These are phyloP conservation scores for Noccaea bulbosa DNA, from an alignment of 345 rosid genomes.

Conservation along the genomic window DNA sequence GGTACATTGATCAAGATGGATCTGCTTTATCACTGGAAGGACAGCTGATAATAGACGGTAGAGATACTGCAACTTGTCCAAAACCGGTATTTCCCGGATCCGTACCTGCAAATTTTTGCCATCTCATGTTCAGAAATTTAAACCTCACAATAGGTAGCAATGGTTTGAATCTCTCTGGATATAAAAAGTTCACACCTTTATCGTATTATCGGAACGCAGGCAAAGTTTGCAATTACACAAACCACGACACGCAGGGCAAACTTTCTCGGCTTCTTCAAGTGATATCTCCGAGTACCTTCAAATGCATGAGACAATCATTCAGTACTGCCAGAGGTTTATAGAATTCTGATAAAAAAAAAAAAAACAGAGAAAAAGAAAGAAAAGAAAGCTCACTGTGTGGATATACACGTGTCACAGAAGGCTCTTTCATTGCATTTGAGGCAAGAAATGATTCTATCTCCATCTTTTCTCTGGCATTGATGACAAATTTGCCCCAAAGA, in stretches of 20 bases:
- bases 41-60: conserved; percentile 78
- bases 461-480: conserved; percentile 74
- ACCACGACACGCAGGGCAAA: conserved; percentile 96
- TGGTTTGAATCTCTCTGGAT: conserved; percentile 8
- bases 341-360: not conserved
- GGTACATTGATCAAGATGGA: conserved; percentile 78
- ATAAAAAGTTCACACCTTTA: conserved; percentile 62
- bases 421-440: conserved; percentile 83
- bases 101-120: conserved; percentile 55
- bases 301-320: conserved; percentile 32
- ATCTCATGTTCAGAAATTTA: conserved; percentile 20
- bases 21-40: conserved; percentile 86
- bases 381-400: conserved; percentile 62
- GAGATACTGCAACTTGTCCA: conserved; percentile 86
- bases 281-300: conserved; percentile 70
- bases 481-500: conserved; percentile 79
- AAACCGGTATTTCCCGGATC: conserved; percentile 75
- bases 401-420: conserved; percentile 78
- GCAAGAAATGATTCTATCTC: conserved; percentile 73
- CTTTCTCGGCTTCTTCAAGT: conserved; percentile 77
- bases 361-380: not conserved
- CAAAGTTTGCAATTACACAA: conserved; percentile 88
- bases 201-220: conserved; percentile 76
- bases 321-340: conserved; percentile 1
- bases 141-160: not conserved